A percentile compares a stretch with the other conserved stretches of the same genome.
Evolutionary conservation across 768 basidiomycete species (phyloP).

Genomic region (Mycena maculata): DNA sequence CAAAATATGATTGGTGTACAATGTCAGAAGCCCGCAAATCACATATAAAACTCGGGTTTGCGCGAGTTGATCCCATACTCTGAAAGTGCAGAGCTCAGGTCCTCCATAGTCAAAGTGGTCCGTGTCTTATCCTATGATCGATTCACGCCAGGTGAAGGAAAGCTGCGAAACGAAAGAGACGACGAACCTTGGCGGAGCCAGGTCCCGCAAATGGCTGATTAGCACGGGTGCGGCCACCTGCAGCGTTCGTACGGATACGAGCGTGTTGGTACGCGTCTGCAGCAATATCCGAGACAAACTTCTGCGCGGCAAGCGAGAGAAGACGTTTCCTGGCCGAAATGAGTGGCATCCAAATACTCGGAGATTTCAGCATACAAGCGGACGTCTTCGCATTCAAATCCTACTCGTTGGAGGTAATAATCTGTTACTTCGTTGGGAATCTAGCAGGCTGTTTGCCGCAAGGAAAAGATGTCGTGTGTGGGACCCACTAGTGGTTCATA

Average conservation of each 20-base stretch:
- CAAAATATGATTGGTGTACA: too few species aligned
- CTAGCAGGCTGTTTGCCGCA: slow-evolving; percentile 52
- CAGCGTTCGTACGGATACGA: slow-evolving; percentile 90
- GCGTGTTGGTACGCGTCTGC: slow-evolving; percentile 98
- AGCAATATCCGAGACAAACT: slow-evolving; percentile 97
- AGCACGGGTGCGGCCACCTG: slow-evolving; percentile 75
- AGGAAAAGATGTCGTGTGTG: neutral
- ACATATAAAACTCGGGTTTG: slow-evolving; percentile 95
- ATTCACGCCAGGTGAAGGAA: slow-evolving; percentile 11
- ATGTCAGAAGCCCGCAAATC: slow-evolving; percentile 15
- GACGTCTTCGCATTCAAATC: slow-evolving; percentile 95
- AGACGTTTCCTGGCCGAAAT: slow-evolving; percentile 80
- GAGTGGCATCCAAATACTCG: neutral
- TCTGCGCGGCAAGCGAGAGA: slow-evolving; percentile 94
- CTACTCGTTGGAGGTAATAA: slow-evolving; percentile 95
- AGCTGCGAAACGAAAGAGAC: neutral
- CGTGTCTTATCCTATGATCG: slow-evolving; percentile 91
- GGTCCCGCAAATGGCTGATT: slow-evolving; percentile 68
- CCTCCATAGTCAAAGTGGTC: slow-evolving; percentile 97
- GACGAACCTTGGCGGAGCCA: slow-evolving; percentile 71
- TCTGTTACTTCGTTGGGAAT: slow-evolving; percentile 98
- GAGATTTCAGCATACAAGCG: slow-evolving; percentile 71
- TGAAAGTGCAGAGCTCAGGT: slow-evolving; percentile 89
- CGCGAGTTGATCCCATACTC: slow-evolving; percentile 96
- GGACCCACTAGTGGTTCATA: slow-evolving; percentile 90